phyloP scores from a whole-genome alignment of 495 filamentous ascomycete genomes.

The Mytilinidion resinicola region DNA sequence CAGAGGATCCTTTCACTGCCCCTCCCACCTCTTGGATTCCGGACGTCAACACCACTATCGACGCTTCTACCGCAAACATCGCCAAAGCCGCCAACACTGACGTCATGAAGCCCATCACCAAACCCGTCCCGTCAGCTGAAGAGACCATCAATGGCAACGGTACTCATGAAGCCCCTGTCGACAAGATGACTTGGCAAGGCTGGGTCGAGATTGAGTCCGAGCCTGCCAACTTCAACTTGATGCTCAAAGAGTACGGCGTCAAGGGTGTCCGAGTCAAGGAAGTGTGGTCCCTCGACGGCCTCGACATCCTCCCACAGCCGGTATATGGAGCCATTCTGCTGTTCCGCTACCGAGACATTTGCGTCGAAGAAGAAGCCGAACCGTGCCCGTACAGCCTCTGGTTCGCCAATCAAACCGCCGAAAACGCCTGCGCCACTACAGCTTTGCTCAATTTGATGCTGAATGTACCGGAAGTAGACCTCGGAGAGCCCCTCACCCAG shows the following conservation, averaged over 20 bases:
- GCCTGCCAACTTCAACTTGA: constrained; percentile 78
- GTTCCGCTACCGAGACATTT: constrained; percentile 62
- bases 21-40: no score
- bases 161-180: constrained; percentile 11
- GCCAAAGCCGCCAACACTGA: background rate
- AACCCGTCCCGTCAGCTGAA: background rate
- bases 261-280: constrained; percentile 69
- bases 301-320: constrained; percentile 63
- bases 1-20: no score
- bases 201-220: constrained; percentile 91
- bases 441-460: constrained; percentile 88
- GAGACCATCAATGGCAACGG: background rate
- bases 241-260: constrained; percentile 72
- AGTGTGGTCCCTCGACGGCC: constrained; percentile 64
- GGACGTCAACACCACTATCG: no score
- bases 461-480: constrained; percentile 59
- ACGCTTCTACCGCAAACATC: no score
- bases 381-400: constrained; percentile 66
- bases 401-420: constrained; percentile 89
- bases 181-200: constrained; percentile 56
- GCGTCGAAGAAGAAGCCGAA: constrained; percentile 49
- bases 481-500: constrained; percentile 58
- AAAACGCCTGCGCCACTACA: constrained; percentile 81
- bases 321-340: constrained; percentile 80
- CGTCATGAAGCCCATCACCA: background rate